Conservation (phyloP, 1,284 basidiomycete species). For the Boletus semigastroideus region DNA sequence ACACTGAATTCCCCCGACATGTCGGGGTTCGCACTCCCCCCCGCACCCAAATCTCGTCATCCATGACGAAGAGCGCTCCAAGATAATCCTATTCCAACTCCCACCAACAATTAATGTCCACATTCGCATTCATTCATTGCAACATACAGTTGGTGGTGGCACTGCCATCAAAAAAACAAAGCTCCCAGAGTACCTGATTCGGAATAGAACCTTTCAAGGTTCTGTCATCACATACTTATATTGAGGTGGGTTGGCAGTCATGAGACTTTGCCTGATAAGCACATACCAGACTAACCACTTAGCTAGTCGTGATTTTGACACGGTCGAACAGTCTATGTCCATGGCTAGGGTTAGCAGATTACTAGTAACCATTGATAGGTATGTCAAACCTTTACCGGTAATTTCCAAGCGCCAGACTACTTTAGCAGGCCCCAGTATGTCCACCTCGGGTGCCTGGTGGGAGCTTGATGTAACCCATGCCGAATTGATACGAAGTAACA, state of each 20-base stretch:
- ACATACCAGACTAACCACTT: conserved; percentile 27
- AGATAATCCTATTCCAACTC: conserved; percentile 2
- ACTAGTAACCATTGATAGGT: neutral
- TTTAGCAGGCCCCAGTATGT: neutral
- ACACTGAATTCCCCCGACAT: neutral
- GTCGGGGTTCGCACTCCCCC: neutral
- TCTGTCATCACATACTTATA: conserved; percentile 14
- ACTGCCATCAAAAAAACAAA: conserved; percentile 17
- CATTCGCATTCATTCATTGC: neutral
- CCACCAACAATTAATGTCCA: conserved; percentile 6
- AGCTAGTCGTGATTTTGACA: conserved; percentile 15
- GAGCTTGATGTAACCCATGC: neutral
- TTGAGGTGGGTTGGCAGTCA: conserved; percentile 11
- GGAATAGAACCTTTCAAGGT: conserved; percentile 20
- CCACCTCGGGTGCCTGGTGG: conserved; percentile 1
- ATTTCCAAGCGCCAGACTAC: neutral
- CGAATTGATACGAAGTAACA: conserved; percentile 4
- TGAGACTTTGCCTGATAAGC: conserved; percentile 21
- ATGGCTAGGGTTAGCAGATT: conserved; percentile 20
- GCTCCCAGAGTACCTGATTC: conserved; percentile 15
- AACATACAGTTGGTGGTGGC: neutral
- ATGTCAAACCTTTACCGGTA: conserved; percentile 7
- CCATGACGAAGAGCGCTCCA: conserved; percentile 1
- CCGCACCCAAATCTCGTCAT: neutral
- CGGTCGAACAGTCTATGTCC: neutral